These are phyloP conservation scores for Balansia obtecta DNA, from an alignment of 2,329 filamentous ascomycete genomes.

Conservation along the genomic window DNA sequence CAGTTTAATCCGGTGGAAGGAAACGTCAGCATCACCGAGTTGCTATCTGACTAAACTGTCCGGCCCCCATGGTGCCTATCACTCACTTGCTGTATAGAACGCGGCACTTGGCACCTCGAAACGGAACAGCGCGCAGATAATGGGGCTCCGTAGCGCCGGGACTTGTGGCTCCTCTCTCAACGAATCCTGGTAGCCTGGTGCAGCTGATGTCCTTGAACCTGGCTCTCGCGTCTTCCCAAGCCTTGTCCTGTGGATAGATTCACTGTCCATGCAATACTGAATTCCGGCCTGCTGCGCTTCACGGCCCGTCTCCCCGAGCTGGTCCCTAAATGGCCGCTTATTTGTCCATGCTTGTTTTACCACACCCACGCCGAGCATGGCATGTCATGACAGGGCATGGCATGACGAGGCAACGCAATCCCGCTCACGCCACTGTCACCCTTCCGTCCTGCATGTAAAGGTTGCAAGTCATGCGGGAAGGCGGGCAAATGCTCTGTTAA, in stretches of 20 bases:
- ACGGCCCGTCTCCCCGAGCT: not conserved
- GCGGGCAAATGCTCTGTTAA: not conserved
- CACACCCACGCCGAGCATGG: not conserved
- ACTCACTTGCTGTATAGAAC: not conserved
- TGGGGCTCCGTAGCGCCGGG: not conserved
- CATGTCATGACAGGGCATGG: too few species aligned
- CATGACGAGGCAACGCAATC: not conserved
- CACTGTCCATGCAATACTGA: not conserved
- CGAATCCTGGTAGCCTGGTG: too few species aligned
- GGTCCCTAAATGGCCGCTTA: not conserved
- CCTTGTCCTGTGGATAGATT: not conserved
- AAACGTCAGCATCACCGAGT: too few species aligned
- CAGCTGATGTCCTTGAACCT: too few species aligned
- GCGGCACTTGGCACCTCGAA: slow-evolving; percentile 4
- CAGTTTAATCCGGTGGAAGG: too few species aligned
- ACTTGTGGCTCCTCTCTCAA: not conserved
- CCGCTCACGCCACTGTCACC: not conserved
- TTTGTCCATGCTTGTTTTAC: not conserved
- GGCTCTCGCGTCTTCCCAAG: not conserved
- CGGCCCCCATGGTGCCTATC: too few species aligned
- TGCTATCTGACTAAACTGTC: too few species aligned
- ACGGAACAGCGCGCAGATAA: not conserved
- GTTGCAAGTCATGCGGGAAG: not conserved
- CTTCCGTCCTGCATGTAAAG: not conserved
- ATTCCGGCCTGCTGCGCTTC: not conserved